Percentiles rank a stretch among this genome's conserved stretches.
Evolutionary conservation across 805 yeast species (phyloP).

Genomic region (Wickerhamomyces xylosicus): DNA sequence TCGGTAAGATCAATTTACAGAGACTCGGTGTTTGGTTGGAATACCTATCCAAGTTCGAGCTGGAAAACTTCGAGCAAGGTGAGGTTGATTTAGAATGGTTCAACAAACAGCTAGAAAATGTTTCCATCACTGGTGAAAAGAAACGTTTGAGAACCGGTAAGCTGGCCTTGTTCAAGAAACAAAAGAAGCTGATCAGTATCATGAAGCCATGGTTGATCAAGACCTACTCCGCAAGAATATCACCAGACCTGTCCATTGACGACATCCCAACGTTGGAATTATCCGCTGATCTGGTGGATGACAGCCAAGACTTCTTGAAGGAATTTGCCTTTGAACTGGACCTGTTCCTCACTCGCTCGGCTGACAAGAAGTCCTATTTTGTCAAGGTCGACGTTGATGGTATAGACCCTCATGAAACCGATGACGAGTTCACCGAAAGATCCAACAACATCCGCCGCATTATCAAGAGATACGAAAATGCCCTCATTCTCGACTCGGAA

Average conservation of each 20-base stretch:
- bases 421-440: conserved; percentile 52
- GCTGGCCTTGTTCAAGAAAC: conserved; percentile 55
- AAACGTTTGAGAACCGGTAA: conserved; percentile 59
- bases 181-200: conserved; percentile 59
- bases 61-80: conserved; percentile 74
- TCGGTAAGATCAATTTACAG: conserved; percentile 69
- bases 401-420: conserved; percentile 53
- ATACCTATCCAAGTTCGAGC: conserved; percentile 68
- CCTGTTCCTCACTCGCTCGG: conserved; percentile 54
- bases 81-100: conserved; percentile 88
- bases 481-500: conserved; percentile 43
- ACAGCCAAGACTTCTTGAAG: conserved; percentile 50
- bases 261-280: conserved; percentile 35
- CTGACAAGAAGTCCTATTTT: conserved; percentile 42
- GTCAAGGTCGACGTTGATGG: conserved; percentile 68
- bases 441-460: conserved; percentile 38
- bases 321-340: conserved; percentile 59
- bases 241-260: conserved; percentile 17
- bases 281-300: conserved; percentile 28
- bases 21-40: conserved; percentile 71
- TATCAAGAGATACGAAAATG: conserved; percentile 56
- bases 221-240: conserved; percentile 20
- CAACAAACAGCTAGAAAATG: conserved; percentile 71
- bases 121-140: conserved; percentile 62
- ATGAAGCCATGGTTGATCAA: conserved; percentile 38